Evolutionary conservation across 2,329 filamentous ascomycete species (phyloP), one percentile per base, ranked within the genome.

Genomic region (Akanthomyces uredinophilus): DNA sequence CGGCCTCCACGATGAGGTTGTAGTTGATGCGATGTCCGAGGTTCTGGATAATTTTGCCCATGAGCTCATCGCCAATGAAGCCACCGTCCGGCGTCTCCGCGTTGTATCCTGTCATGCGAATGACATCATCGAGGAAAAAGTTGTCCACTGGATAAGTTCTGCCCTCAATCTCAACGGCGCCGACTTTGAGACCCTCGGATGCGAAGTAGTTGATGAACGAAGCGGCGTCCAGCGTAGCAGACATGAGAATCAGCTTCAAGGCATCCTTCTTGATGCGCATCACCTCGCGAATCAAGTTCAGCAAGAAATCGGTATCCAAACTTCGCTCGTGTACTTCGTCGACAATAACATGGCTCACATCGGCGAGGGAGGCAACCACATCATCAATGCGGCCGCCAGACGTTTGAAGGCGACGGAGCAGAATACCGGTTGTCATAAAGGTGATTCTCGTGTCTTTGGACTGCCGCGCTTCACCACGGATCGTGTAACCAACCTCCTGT

Each of bases 241-340:
- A 96, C 95, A 99, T 99, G 41, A 99, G 81, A 14, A 99, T 87
- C 46, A 98, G 83, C 73, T 94, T 96, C 43, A 98, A 78, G 43
- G 96, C 82, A 65, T 96, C 90, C 68, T 87, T 88, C 54, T 90
- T 84, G 66, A 82, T 81, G 63, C 83, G 84, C 66, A 97, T 75
- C 7, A 96, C 91, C 71, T 96, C 90, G 61, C 92, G 86, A 39
- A 99, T 79, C 56, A 99, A 83, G 49, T 93, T 92, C 58, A 99
- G 82, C 11, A 98, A 79, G 70, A 99, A 97, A 72, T 99, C 94
- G 0, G 93, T 97, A 70, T 98, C 95, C 11, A 99, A 79, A 75
- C 91, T 96, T 60, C 94, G 87, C 74, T 99, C 94, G 77, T 99
- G 94, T 3, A 98, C 94, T 75, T 99, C 94, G 72, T 99, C 94